Evolutionary conservation across 202 grass and related monocot genomes (phyloP).

Genomic region (Zoysia matrella): DNA sequence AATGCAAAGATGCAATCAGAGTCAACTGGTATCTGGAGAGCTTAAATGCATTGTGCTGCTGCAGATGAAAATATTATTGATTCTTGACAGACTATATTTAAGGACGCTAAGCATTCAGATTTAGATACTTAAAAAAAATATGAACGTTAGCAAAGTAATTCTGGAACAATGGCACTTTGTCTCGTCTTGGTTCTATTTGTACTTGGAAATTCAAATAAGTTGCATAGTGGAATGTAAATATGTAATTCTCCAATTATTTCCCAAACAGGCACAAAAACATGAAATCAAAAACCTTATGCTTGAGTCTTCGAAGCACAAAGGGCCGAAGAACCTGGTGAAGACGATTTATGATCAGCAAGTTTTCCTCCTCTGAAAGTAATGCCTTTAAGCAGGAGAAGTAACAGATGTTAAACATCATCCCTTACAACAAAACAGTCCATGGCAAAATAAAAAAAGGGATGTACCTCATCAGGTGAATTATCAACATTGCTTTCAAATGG

Average conservation of each 20-base stretch:
- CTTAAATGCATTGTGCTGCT: conserved; percentile 21
- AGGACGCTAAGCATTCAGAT: not conserved
- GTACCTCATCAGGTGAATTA: conserved; percentile 89
- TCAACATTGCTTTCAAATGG: conserved; percentile 92
- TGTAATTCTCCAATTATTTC: not conserved
- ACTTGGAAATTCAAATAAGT: conserved; percentile 17
- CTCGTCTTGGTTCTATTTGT: not conserved
- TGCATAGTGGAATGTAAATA: conserved; percentile 3
- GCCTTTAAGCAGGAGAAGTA: conserved; percentile 64
- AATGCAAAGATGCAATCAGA: not conserved
- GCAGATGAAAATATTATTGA: not conserved
- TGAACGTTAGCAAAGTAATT: not conserved
- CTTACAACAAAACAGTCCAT: conserved; percentile 12
- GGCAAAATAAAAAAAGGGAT: conserved; percentile 32
- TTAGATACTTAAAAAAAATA: not conserved
- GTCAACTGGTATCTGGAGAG: not conserved
- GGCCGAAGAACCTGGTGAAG: conserved; percentile 99
- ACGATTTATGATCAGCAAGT: conserved; percentile 99
- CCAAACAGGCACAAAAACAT: conserved; percentile 45
- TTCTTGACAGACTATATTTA: not conserved
- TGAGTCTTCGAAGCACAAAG: conserved; percentile 97
- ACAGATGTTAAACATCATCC: conserved; percentile 28
- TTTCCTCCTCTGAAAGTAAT: conserved; percentile 99
- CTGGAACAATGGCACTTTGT: not conserved
- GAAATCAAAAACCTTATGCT: conserved; percentile 87